Conservation (phyloP, 2,329 filamentous ascomycete species). For the Fusarium chuoi region DNA sequence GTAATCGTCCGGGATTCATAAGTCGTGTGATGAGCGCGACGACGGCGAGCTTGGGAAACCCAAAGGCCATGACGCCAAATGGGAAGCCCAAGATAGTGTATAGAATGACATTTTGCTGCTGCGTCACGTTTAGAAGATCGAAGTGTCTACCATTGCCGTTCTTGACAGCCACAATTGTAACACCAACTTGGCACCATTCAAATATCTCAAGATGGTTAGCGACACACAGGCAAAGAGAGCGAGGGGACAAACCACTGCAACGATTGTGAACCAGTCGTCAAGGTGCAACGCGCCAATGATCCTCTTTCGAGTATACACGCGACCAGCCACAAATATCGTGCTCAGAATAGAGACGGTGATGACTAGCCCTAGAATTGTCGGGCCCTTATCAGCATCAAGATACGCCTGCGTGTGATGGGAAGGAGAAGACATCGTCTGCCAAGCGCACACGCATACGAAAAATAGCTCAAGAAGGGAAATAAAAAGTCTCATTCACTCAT, state of each 20-base stretch:
- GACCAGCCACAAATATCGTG: conserved; percentile 16
- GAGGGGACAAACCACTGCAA: conserved; percentile 8
- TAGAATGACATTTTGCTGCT: conserved; percentile 47
- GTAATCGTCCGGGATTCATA: conserved; percentile 49
- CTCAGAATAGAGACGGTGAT: conserved; percentile 21
- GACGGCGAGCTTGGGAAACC: conserved; percentile 55
- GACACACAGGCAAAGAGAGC: accelerated
- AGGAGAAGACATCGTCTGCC: conserved; percentile 1
- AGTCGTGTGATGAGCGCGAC: conserved; percentile 52
- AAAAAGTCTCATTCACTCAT: not conserved
- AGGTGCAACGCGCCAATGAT: conserved; percentile 23
- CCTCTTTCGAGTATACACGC: conserved; percentile 23
- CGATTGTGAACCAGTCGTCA: conserved; percentile 30
- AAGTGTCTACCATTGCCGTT: conserved; percentile 55
- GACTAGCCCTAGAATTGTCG: conserved; percentile 16
- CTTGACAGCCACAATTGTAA: conserved; percentile 49
- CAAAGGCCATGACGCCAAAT: conserved; percentile 53
- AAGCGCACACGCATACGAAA: not conserved
- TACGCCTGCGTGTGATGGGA: conserved; percentile 18
- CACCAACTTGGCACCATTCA: conserved; percentile 48
- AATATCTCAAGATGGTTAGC: conserved; percentile 38
- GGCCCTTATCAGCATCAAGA: conserved; percentile 26
- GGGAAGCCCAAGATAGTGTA: conserved; percentile 52
- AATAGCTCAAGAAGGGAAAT: not conserved
- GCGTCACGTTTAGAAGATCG: conserved; percentile 41